A percentile compares a stretch with the other conserved stretches of the same genome.
Evolutionary conservation across 1,284 basidiomycete species (phyloP).

Genomic region (Vanrija humicola): DNA sequence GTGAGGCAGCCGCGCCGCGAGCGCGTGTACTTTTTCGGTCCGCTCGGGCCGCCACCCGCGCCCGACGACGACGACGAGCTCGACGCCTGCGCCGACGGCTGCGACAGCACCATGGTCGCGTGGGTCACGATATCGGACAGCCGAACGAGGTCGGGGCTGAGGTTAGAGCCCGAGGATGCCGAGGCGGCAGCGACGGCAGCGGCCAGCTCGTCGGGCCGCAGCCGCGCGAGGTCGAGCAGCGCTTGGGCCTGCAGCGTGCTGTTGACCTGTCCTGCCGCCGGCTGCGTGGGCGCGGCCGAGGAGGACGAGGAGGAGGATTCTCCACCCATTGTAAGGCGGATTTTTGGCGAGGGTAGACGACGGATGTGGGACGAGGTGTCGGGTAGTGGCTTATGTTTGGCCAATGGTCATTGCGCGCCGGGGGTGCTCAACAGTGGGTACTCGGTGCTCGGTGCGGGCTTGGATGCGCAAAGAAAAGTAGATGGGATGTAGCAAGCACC

Average conservation of each 20-base stretch:
- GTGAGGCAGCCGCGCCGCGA: conserved; percentile 5
- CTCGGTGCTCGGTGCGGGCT: too few species aligned
- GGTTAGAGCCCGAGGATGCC: neutral
- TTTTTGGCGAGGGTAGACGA: too few species aligned
- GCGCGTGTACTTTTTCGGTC: conserved; percentile 3
- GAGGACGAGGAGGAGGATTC: neutral
- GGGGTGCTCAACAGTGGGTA: too few species aligned
- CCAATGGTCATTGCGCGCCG: too few species aligned
- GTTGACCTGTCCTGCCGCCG: neutral
- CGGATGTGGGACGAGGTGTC: too few species aligned
- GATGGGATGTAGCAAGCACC: too few species aligned
- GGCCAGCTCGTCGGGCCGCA: conserved; percentile 1
- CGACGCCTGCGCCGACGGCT: neutral
- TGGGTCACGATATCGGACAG: conserved; percentile 5
- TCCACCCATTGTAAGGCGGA: too few species aligned
- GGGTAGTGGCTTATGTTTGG: too few species aligned
- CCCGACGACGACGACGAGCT: too few species aligned
- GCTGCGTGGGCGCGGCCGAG: neutral
- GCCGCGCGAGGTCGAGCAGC: conserved; percentile 5
- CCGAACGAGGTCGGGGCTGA: conserved; percentile 4
- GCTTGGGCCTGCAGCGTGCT: too few species aligned
- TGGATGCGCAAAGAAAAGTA: too few species aligned
- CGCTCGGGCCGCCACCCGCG: too few species aligned
- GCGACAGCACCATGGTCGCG: conserved; percentile 2
- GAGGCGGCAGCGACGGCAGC: neutral